A percentile compares a stretch with the other conserved stretches of the same genome.
These are phyloP conservation scores for Lachancea sp. DNA, from an alignment of 805 yeast species.

Conservation along the genomic window DNA sequence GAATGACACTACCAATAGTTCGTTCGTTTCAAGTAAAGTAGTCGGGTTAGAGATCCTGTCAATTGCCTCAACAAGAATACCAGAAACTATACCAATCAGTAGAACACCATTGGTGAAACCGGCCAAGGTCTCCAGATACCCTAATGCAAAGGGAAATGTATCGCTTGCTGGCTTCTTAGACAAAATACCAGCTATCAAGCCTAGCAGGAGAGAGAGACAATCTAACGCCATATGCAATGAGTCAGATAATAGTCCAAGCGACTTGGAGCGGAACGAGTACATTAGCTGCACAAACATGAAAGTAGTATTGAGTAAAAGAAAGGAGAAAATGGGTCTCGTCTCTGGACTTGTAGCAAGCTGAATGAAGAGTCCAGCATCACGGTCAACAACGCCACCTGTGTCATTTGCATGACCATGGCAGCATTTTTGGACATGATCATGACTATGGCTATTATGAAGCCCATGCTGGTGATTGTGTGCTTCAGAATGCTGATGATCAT, in stretches of 20 bases:
- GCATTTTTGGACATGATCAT: too few species aligned
- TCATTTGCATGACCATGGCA: too few species aligned
- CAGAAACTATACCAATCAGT: conserved; percentile 80
- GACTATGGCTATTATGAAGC: conserved; percentile 1
- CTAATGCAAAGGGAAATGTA: conserved; percentile 80
- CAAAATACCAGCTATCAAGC: conserved; percentile 74
- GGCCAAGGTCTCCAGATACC: conserved; percentile 81
- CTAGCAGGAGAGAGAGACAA: conserved; percentile 83
- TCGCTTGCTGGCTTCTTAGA: conserved; percentile 55
- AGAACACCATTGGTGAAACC: conserved; percentile 94
- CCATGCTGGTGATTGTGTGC: conserved; percentile 9
- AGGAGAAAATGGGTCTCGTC: conserved; percentile 83
- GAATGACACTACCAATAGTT: conserved; percentile 74
- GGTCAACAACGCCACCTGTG: not conserved
- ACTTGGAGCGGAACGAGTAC: conserved; percentile 87
- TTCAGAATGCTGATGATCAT: conserved; percentile 3
- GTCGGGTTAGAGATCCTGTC: conserved; percentile 79
- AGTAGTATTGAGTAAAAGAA: conserved; percentile 74
- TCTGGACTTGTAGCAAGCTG: conserved; percentile 50
- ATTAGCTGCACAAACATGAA: conserved; percentile 92
- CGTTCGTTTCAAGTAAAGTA: conserved; percentile 69
- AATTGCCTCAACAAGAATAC: conserved; percentile 79
- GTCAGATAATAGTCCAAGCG: conserved; percentile 85
- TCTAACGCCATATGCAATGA: conserved; percentile 95
- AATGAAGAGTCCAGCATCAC: conserved; percentile 12